These are phyloP conservation scores for Serendipita sp. DNA, from an alignment of 768 basidiomycete genomes.

Conservation along the genomic window DNA sequence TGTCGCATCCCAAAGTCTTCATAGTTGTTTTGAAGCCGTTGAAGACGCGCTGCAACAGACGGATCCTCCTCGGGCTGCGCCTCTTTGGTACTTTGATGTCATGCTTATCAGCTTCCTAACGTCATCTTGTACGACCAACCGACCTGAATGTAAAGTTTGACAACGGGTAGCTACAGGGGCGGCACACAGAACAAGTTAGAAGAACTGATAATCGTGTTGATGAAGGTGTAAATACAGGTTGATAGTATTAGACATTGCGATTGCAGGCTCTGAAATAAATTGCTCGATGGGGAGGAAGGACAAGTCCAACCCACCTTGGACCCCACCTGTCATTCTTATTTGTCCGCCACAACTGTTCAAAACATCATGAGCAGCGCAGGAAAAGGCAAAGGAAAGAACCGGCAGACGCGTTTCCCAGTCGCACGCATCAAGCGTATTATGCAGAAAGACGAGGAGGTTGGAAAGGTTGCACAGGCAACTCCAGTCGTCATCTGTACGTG, in stretches of 20 bases:
- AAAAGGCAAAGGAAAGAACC: constrained; percentile 40
- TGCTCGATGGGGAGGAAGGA: neutral
- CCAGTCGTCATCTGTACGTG: constrained; percentile 87
- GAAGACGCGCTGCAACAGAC: constrained; percentile 84
- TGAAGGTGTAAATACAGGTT: constrained; percentile 25
- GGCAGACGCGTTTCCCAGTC: constrained; percentile 81
- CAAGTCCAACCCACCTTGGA: too few relatives aligned
- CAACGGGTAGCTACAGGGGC: constrained; percentile 49
- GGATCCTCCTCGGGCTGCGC: constrained; percentile 96
- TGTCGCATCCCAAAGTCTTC: constrained; percentile 93
- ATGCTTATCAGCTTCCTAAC: neutral
- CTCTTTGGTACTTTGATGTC: constrained; percentile 63
- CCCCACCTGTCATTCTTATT: too few relatives aligned
- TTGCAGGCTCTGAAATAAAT: neutral
- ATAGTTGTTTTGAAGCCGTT: constrained; percentile 91
- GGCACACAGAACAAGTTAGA: neutral
- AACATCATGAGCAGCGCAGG: neutral
- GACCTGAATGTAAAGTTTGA: constrained; percentile 90
- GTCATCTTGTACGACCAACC: neutral
- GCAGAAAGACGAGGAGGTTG: constrained; percentile 98
- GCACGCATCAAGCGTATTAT: constrained; percentile 98
- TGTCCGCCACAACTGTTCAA: too few relatives aligned
- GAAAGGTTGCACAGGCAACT: constrained; percentile 92
- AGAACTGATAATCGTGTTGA: neutral
- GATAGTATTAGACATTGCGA: constrained; percentile 37